Evolutionary conservation across 2,329 filamentous ascomycete species (phyloP), one percentile per base, ranked within the genome.

Genomic region (Claviceps pusilla): DNA sequence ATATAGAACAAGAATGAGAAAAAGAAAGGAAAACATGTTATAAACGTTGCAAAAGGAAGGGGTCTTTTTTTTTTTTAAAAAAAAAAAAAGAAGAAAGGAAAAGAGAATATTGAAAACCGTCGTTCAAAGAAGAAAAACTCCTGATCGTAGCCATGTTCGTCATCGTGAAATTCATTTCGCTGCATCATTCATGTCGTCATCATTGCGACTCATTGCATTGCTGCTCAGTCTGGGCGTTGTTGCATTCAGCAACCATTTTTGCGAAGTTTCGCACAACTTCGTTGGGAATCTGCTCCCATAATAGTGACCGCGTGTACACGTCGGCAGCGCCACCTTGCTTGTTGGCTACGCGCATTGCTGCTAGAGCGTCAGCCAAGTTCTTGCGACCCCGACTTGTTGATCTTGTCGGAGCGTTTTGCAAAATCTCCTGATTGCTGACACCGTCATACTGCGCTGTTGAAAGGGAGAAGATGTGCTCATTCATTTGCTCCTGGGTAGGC

Each of bases 191-290:
- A 51, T 47, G 39, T 53, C 58, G 58, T 67, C 65, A 72, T 66
- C 66, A 69, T 62, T 66, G 69, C 57, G 69, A 61, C 61, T 73
- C 69, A 64, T 70, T 68, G 68, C 69, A 68, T 67, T 69, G 68
- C 62, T 71, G 69, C 61, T 70, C 69, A 59, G 67, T 66, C 63
- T 71, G 68, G 55, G 69, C 16, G 60, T 70, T 73, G 73, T 77
- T 84, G 70, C 79, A 84, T 65, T 93, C 86, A 59, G 86, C 82
- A 62, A 95, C 86, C 79, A 95, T 89, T 70, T 88, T 87, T 63
- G 87, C 87, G 74, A 97, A 97, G 67, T 91, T 89, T 62, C 84
- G 82, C 53, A 98, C 89, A 50, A 97, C 89, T 59, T 97, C 89
- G 62, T 82, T 79, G 14, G 93, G 90, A 62, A 97, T 90, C 69